These are phyloP conservation scores for Botryobasidium botryosum DNA, from an alignment of 768 basidiomycete species.

Conservation along the genomic window DNA sequence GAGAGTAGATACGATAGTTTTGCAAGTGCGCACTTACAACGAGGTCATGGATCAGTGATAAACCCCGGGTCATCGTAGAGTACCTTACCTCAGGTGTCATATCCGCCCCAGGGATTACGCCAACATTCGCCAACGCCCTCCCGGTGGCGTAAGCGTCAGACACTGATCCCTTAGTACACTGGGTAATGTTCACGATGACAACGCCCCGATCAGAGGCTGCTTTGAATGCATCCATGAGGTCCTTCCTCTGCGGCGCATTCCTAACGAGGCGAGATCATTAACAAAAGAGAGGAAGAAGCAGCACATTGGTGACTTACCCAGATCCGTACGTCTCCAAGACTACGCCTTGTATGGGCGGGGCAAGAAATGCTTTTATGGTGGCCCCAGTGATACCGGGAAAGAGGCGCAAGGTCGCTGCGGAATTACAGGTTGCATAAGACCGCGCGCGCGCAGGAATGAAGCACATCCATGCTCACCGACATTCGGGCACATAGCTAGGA, in stretches of 20 bases:
- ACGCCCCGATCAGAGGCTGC: constrained; percentile 72
- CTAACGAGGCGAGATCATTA: background rate
- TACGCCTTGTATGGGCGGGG: constrained; percentile 58
- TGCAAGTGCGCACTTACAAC: constrained; percentile 59
- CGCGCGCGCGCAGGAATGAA: no score
- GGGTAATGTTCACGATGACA: constrained; percentile 81
- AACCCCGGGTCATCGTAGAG: background rate
- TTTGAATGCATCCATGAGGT: constrained; percentile 57
- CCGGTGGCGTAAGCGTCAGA: constrained; percentile 74
- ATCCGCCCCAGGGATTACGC: constrained; percentile 72
- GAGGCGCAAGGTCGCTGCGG: constrained; percentile 58
- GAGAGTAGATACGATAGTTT: constrained; percentile 84
- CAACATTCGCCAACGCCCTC: constrained; percentile 45
- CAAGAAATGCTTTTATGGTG: constrained; percentile 60
- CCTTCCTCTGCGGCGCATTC: constrained; percentile 71
- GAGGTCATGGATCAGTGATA: background rate
- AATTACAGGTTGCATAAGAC: background rate
- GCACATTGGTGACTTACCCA: no score
- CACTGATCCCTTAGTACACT: constrained; percentile 76
- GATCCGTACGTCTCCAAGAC: constrained; percentile 86
- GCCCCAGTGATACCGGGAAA: constrained; percentile 73
- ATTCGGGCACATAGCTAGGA: constrained; percentile 55
- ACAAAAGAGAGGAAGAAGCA: background rate
- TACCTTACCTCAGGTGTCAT: constrained; percentile 82
- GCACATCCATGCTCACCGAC: constrained; percentile 57